These are phyloP conservation scores for Babesia divergens DNA, from an alignment of 169 alveolate genomes.

Conservation along the genomic window DNA sequence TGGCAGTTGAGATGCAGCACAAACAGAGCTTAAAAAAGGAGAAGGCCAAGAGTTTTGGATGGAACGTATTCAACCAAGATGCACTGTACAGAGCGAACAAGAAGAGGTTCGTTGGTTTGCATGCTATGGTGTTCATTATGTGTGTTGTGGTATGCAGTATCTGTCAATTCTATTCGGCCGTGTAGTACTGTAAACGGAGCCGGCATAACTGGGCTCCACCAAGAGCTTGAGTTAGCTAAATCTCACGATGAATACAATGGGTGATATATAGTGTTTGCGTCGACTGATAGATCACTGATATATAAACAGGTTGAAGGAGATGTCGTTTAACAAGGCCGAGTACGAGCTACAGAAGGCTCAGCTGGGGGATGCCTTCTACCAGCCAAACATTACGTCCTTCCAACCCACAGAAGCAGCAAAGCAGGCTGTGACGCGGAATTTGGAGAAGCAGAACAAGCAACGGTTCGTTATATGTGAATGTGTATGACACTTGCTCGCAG, in stretches of 20 bases:
- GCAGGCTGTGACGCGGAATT: slow-evolving; percentile 41
- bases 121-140: too few relatives aligned
- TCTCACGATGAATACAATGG: too few relatives aligned
- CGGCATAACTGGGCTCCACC: too few relatives aligned
- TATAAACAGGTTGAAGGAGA: slow-evolving; percentile 55
- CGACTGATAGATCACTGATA: too few relatives aligned
- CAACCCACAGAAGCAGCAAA: slow-evolving; percentile 66
- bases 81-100: slow-evolving; percentile 86
- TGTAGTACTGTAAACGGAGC: not conserved
- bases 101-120: slow-evolving; percentile 75
- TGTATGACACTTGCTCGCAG: slow-evolving; percentile 71
- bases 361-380: slow-evolving; percentile 71
- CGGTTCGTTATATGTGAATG: slow-evolving; percentile 59
- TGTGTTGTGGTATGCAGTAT: not conserved
- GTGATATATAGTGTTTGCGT: too few relatives aligned
- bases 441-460: slow-evolving; percentile 61
- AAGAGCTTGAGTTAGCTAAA: too few relatives aligned
- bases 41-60: slow-evolving; percentile 77
- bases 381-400: slow-evolving; percentile 49
- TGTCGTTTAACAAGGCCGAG: slow-evolving; percentile 44
- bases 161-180: not conserved
- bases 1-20: slow-evolving; percentile 42
- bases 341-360: slow-evolving; percentile 69
- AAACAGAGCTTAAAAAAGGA: slow-evolving; percentile 27
- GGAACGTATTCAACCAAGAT: slow-evolving; percentile 89